Evolutionary conservation across 2,329 filamentous ascomycete genomes (phyloP).

Genomic region (Chaetothyriales sp.): DNA sequence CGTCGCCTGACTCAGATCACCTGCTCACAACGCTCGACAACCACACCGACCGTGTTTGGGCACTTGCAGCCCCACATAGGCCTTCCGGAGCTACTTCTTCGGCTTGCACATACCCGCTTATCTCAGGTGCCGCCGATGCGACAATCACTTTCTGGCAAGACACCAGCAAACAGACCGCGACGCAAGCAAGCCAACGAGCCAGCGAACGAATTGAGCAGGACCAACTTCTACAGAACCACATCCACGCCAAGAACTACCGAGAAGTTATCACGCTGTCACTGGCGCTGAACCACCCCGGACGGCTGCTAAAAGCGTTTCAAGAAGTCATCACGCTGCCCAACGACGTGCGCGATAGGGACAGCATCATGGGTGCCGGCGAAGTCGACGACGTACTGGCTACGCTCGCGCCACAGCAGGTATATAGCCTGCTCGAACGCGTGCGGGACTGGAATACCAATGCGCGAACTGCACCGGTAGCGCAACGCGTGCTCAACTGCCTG

Average conservation of each 20-base stretch:
- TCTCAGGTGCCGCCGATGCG: constrained; percentile 84
- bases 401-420: constrained; percentile 74
- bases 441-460: constrained; percentile 98
- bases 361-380: constrained; percentile 33
- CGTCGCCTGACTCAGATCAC: constrained; percentile 45
- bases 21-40: constrained; percentile 85
- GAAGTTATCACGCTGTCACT: constrained; percentile 86
- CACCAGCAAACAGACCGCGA: constrained; percentile 67
- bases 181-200: constrained; percentile 58
- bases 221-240: constrained; percentile 85
- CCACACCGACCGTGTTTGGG: constrained; percentile 92
- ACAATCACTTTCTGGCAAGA: constrained; percentile 94
- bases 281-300: constrained; percentile 84
- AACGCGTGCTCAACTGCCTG: constrained; percentile 67
- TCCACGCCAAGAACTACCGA: constrained; percentile 73
- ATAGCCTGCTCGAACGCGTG: constrained; percentile 63
- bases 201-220: constrained; percentile 81
- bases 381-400: constrained; percentile 75
- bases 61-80: constrained; percentile 49
- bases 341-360: constrained; percentile 15
- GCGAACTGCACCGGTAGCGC: constrained; percentile 68
- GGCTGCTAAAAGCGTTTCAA: constrained; percentile 72
- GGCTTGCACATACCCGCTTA: constrained; percentile 48
- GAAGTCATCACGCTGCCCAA: constrained; percentile 48
- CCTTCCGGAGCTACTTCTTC: constrained; percentile 23